These are phyloP conservation scores for Candida tallmaniae DNA, from an alignment of 805 yeast species.

Conservation along the genomic window DNA sequence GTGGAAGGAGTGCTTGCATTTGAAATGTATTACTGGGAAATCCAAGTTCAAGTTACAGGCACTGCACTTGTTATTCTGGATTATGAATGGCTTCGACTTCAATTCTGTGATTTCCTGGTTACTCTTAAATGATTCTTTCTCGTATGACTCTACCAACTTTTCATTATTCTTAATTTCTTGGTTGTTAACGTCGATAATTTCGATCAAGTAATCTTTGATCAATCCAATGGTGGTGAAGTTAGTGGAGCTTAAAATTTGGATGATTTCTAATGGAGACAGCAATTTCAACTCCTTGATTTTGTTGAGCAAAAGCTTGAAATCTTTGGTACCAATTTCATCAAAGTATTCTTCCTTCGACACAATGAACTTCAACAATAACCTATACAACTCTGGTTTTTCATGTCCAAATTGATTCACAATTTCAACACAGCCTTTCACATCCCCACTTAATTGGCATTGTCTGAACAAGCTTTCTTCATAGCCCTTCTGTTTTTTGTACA, in stretches of 20 bases:
- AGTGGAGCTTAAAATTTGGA: conserved; percentile 58
- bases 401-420: conserved; percentile 59
- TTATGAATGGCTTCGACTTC: conserved; percentile 41
- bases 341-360: conserved; percentile 52
- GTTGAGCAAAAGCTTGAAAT: conserved; percentile 46
- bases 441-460: conserved; percentile 53
- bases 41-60: conserved; percentile 64
- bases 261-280: conserved; percentile 70
- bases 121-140: conserved; percentile 57
- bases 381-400: conserved; percentile 59
- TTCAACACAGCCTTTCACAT: conserved; percentile 52
- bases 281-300: conserved; percentile 49
- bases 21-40: conserved; percentile 77
- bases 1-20: conserved; percentile 84
- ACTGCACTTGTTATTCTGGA: conserved; percentile 62
- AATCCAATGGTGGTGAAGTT: conserved; percentile 63
- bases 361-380: conserved; percentile 59
- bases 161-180: conserved; percentile 66
- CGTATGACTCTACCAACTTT: conserved; percentile 63
- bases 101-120: conserved; percentile 50
- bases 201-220: conserved; percentile 63
- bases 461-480: conserved; percentile 64
- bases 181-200: conserved; percentile 54
- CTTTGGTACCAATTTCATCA: conserved; percentile 47
- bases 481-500: conserved; percentile 35